Evolutionary conservation across 208 protist genomes (phyloP).

Genomic region (Vickermania spadyakhi): DNA sequence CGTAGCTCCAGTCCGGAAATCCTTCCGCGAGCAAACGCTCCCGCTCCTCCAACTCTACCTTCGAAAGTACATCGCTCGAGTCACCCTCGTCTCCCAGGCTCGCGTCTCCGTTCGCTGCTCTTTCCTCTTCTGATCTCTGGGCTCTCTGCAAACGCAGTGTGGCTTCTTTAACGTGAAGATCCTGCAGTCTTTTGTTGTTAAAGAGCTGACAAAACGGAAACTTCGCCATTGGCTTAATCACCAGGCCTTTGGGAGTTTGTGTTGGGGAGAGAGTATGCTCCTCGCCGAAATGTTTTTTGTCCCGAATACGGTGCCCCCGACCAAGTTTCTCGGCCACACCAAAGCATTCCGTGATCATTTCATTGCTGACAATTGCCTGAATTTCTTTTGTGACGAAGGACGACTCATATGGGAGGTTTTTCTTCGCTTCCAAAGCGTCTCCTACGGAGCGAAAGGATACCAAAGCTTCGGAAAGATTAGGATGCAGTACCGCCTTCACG

Average conservation of each 20-base stretch:
- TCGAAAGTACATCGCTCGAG: constrained; percentile 50
- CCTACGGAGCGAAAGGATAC: constrained; percentile 66
- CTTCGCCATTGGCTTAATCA: constrained; percentile 52
- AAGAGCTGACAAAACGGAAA: constrained; percentile 75
- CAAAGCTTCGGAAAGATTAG: constrained; percentile 77
- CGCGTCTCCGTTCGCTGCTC: constrained; percentile 3
- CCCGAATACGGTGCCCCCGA: constrained; percentile 74
- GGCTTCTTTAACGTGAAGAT: constrained; percentile 75
- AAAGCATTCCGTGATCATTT: constrained; percentile 75
- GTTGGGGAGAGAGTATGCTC: constrained; percentile 55
- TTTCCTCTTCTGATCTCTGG: constrained; percentile 30
- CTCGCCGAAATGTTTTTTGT: constrained; percentile 52
- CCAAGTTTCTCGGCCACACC: constrained; percentile 69
- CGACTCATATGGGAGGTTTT: constrained; percentile 52
- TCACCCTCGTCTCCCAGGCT: constrained; percentile 20
- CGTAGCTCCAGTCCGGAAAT: constrained; percentile 55
- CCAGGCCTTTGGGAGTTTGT: constrained; percentile 35
- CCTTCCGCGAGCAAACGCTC: constrained; percentile 67
- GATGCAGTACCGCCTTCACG: constrained; percentile 66
- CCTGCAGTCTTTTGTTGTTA: constrained; percentile 68
- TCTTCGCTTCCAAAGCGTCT: constrained; percentile 76
- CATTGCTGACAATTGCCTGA: constrained; percentile 64
- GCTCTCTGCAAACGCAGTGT: constrained; percentile 60
- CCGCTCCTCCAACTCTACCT: constrained; percentile 72
- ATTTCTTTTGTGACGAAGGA: constrained; percentile 46